Conservation (phyloP, 1,284 basidiomycete genomes). For the Tilletia setariae region DNA sequence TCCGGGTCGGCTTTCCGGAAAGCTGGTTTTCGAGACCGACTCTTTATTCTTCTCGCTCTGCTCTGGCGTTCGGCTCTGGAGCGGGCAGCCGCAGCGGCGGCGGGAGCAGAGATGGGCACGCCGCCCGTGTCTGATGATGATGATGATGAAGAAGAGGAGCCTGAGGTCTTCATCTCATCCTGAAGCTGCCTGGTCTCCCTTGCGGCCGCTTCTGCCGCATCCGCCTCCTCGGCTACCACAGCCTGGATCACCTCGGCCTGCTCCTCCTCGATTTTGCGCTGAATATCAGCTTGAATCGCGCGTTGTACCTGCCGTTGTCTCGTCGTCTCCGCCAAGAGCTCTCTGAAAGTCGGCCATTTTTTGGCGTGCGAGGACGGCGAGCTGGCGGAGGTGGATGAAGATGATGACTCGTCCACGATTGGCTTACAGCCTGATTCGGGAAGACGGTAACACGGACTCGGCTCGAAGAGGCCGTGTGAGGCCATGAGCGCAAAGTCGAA, state of each 20-base stretch:
- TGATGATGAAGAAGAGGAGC: not conserved
- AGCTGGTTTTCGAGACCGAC: conserved; percentile 13
- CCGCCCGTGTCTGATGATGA: not conserved
- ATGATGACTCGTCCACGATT: not conserved
- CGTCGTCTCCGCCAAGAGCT: not conserved
- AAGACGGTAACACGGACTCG: not conserved
- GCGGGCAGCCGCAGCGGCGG: not conserved
- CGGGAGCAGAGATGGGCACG: not conserved
- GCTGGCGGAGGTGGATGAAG: not conserved
- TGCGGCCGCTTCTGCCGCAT: not conserved
- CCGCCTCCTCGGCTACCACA: not conserved
- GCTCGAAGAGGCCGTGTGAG: conserved; percentile 4
- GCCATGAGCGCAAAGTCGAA: conserved; percentile 6
- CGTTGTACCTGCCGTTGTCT: not conserved
- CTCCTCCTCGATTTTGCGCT: conserved; percentile 10
- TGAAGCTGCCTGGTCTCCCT: not conserved
- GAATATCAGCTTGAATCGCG: not conserved
- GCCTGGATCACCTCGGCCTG: not conserved
- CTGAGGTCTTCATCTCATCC: too few relatives aligned
- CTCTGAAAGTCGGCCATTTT: not conserved
- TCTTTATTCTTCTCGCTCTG: not conserved
- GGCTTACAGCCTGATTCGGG: not conserved
- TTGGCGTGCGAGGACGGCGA: not conserved
- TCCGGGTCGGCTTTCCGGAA: conserved; percentile 1
- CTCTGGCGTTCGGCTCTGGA: not conserved